Conservation (phyloP, 495 filamentous ascomycete genomes). For the Daldinia decipiens region DNA sequence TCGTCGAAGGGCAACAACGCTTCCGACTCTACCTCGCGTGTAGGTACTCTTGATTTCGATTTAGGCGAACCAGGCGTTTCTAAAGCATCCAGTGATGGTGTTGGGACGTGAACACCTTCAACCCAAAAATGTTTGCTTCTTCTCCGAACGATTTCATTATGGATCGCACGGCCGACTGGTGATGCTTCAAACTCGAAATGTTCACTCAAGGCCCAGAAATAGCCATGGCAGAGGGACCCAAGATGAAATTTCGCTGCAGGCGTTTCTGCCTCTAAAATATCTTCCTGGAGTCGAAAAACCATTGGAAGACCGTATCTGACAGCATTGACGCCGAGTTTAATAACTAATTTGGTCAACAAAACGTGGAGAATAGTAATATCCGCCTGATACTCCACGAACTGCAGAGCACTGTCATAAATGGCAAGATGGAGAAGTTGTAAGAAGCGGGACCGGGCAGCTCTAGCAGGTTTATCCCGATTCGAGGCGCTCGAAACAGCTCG, state of each 20-base stretch:
- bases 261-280: constrained; percentile 72
- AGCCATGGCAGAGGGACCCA: constrained; percentile 86
- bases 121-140: constrained; percentile 80
- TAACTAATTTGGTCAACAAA: constrained; percentile 74
- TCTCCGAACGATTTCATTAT: constrained; percentile 77
- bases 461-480: constrained; percentile 63
- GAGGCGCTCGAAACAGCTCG: constrained; percentile 76
- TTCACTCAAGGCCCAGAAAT: constrained; percentile 81
- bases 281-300: constrained; percentile 87
- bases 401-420: constrained; percentile 84
- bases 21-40: constrained; percentile 65
- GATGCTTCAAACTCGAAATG: constrained; percentile 79
- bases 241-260: constrained; percentile 75
- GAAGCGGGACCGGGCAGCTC: constrained; percentile 70
- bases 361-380: constrained; percentile 82
- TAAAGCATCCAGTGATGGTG: constrained; percentile 64
- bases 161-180: constrained; percentile 71
- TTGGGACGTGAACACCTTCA: constrained; percentile 72
- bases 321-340: constrained; percentile 85
- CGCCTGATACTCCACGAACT: constrained; percentile 71
- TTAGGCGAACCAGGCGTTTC: constrained; percentile 60
- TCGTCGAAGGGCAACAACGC: constrained; percentile 73
- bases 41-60: constrained; percentile 58
- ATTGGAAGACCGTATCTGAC: constrained; percentile 83
- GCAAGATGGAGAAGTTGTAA: constrained; percentile 86